Evolutionary conservation across 345 rosid genomes (phyloP).

Genomic region (Erodium maritimum): DNA sequence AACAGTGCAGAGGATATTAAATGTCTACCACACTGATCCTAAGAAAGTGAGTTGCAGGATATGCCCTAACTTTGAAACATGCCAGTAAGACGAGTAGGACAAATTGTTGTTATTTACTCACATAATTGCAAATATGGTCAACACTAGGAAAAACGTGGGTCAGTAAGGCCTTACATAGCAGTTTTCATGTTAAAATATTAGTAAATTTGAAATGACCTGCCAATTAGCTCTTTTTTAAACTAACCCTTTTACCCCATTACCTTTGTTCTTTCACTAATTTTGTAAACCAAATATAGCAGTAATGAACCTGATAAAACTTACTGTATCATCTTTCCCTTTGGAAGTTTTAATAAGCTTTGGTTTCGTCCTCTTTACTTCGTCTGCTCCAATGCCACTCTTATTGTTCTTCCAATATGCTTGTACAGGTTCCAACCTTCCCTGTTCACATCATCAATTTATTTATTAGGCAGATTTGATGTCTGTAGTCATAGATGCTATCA

Average conservation of each 20-base stretch:
- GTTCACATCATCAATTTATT: constrained; percentile 12
- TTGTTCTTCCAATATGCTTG: constrained; percentile 42
- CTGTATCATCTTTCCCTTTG: constrained; percentile 19
- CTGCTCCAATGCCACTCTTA: constrained; percentile 75
- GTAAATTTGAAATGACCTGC: no score
- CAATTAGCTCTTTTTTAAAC: no score
- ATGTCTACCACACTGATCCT: background rate
- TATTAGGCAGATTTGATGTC: background rate
- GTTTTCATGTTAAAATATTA: background rate
- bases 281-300: no score
- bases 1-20: background rate
- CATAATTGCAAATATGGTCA: no score
- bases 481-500: background rate
- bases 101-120: background rate
- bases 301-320: no score
- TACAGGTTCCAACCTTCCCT: constrained; percentile 75
- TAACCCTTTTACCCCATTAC: no score
- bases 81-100: background rate
- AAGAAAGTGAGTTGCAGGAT: background rate
- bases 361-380: constrained; percentile 28
- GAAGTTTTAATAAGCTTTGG: constrained; percentile 12
- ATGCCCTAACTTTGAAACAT: background rate
- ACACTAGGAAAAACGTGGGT: background rate
- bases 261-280: no score
- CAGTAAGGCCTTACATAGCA: background rate